phyloP scores from a whole-genome alignment of 164 flowering plant species.

The Nelumbo lutea region DNA sequence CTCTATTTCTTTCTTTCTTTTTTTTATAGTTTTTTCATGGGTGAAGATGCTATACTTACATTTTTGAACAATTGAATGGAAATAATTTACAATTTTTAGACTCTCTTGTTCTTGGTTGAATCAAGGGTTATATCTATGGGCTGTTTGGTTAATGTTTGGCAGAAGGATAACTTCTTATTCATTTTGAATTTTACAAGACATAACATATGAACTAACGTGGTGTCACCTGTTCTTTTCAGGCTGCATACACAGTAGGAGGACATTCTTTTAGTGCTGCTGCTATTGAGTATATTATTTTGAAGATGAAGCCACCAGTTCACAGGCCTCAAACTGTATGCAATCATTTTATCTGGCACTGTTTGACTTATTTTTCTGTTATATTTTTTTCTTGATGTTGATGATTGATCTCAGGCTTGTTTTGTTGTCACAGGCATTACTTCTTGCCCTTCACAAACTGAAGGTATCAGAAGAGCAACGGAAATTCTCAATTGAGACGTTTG shows the following conservation, averaged over 20 bases:
- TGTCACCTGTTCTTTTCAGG: slow-evolving; percentile 33
- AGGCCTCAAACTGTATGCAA: slow-evolving; percentile 69
- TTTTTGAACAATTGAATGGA: too few relatives aligned
- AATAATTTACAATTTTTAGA: too few relatives aligned
- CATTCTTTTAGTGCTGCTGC: slow-evolving; percentile 68
- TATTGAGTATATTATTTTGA: slow-evolving; percentile 64
- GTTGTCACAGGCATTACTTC: slow-evolving; percentile 56
- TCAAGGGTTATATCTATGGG: too few relatives aligned
- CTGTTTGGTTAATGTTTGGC: too few relatives aligned
- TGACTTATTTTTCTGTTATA: background rate
- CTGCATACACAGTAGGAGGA: slow-evolving; percentile 77
- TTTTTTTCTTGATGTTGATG: background rate
- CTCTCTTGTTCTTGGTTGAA: too few relatives aligned
- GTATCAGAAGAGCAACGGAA: slow-evolving; percentile 56
- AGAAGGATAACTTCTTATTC: too few relatives aligned
- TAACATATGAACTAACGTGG: background rate
- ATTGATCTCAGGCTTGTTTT: background rate
- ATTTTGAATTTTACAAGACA: too few relatives aligned
- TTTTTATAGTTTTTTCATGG: too few relatives aligned
- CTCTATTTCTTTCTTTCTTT: too few relatives aligned
- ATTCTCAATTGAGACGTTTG: slow-evolving; percentile 44
- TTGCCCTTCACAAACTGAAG: slow-evolving; percentile 69
- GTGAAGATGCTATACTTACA: too few relatives aligned
- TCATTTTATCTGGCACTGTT: background rate
- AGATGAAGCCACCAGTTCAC: slow-evolving; percentile 79